Evolutionary conservation across 2,329 filamentous ascomycete species (phyloP).

Genomic region (Lachnellula willkommii): DNA sequence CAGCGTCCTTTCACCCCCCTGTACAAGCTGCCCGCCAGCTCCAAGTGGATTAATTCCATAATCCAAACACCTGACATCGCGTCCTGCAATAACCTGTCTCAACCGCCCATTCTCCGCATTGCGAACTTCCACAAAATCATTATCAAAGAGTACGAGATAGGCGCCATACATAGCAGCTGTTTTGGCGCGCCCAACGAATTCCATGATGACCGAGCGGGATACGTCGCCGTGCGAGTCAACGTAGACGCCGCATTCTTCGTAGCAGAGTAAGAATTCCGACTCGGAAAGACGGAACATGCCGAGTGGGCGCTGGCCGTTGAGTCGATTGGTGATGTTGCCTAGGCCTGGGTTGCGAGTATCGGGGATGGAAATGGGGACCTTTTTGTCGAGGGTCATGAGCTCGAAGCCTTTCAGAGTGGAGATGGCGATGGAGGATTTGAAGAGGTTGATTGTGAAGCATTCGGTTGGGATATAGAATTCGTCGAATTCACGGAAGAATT

Average conservation of each 20-base stretch:
- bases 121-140: slow-evolving; percentile 93
- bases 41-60: slow-evolving; percentile 58
- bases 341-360: slow-evolving; percentile 75
- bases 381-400: slow-evolving; percentile 94
- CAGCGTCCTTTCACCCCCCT: slow-evolving; percentile 57
- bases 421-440: slow-evolving; percentile 89
- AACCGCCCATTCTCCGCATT: slow-evolving; percentile 94
- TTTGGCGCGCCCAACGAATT: slow-evolving; percentile 91
- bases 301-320: slow-evolving; percentile 76
- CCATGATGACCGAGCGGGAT: slow-evolving; percentile 90
- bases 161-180: slow-evolving; percentile 84
- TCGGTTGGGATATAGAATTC: slow-evolving; percentile 98
- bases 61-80: slow-evolving; percentile 85
- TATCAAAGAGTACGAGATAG: slow-evolving; percentile 89
- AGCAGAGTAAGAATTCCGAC: slow-evolving; percentile 86
- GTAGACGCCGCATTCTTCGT: slow-evolving; percentile 95
- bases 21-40: slow-evolving; percentile 42
- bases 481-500: slow-evolving; percentile 97
- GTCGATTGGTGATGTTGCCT: slow-evolving; percentile 76
- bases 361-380: slow-evolving; percentile 88
- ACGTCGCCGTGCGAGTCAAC: slow-evolving; percentile 98
- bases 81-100: slow-evolving; percentile 87
- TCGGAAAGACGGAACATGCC: slow-evolving; percentile 96
- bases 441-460: slow-evolving; percentile 91
- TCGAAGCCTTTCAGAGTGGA: slow-evolving; percentile 90